These are phyloP conservation scores for Plasmopara muralis DNA, from an alignment of 352 stramenopile genomes.

Conservation along the genomic window DNA sequence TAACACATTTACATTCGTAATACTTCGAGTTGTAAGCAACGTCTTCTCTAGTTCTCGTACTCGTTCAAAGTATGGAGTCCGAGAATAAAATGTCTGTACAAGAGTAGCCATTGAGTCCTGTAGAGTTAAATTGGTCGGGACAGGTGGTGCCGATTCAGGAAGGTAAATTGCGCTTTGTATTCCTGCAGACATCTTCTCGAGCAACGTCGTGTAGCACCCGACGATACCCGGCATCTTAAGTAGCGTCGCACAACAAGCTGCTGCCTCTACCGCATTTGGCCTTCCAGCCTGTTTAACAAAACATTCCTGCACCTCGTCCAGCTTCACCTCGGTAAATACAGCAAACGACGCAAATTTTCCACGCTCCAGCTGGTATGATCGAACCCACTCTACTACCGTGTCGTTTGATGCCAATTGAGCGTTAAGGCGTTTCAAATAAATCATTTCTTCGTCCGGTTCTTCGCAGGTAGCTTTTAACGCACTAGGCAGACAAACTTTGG, in stretches of 20 bases:
- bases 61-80: slow-evolving; percentile 66
- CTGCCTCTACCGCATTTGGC: slow-evolving; percentile 65
- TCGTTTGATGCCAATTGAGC: slow-evolving; percentile 35
- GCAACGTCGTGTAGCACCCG: slow-evolving; percentile 53
- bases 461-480: slow-evolving; percentile 7
- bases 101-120: slow-evolving; percentile 39
- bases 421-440: slow-evolving; percentile 35
- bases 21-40: slow-evolving; percentile 31
- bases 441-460: slow-evolving; percentile 26
- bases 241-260: slow-evolving; percentile 67
- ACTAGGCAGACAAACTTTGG: slow-evolving; percentile 10
- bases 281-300: slow-evolving; percentile 41
- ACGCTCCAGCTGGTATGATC: slow-evolving; percentile 60
- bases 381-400: slow-evolving; percentile 57
- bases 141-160: slow-evolving; percentile 9
- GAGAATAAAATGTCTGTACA: slow-evolving; percentile 47
- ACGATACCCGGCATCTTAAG: slow-evolving; percentile 77
- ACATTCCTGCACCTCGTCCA: slow-evolving; percentile 63
- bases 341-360: slow-evolving; percentile 66
- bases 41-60: slow-evolving; percentile 45
- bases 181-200: slow-evolving; percentile 58
- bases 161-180: slow-evolving; percentile 59
- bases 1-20: slow-evolving; percentile 38
- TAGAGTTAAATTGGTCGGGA: slow-evolving; percentile 1
- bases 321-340: slow-evolving; percentile 69